Percentiles rank a stretch among this genome's conserved stretches.
Evolutionary conservation across 2,329 filamentous ascomycete genomes (phyloP).

Genomic region (Phaeomoniella chlamydospora): DNA sequence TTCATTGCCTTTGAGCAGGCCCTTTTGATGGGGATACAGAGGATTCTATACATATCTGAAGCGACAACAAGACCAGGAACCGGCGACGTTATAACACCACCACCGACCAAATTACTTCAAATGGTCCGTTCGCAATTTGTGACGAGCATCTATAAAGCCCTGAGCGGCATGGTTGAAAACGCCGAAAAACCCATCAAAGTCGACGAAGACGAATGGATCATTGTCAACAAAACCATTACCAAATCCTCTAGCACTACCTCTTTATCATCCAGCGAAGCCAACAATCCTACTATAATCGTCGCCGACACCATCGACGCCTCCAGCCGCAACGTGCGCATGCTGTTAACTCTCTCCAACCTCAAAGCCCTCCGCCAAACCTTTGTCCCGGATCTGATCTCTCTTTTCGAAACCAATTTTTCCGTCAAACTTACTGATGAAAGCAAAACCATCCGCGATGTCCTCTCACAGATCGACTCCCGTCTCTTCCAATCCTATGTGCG

Average conservation of each 20-base stretch:
- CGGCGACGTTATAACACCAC: constrained; percentile 67
- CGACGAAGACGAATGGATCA: constrained; percentile 39
- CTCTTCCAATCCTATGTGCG: constrained; percentile 88
- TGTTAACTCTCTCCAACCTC: constrained; percentile 86
- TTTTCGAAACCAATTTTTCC: constrained; percentile 88
- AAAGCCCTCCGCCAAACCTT: constrained; percentile 67
- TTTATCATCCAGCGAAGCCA: constrained; percentile 9
- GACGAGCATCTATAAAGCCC: constrained; percentile 79
- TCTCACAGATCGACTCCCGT: constrained; percentile 76
- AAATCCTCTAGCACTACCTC: constrained; percentile 16
- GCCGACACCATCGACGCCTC: constrained; percentile 37
- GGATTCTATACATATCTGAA: constrained; percentile 85
- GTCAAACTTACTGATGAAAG: constrained; percentile 89
- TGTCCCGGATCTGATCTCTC: constrained; percentile 74
- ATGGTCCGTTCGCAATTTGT: constrained; percentile 89
- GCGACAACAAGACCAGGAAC: constrained; percentile 61
- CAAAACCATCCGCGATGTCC: constrained; percentile 79
- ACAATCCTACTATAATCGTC: constrained; percentile 25
- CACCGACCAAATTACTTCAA: constrained; percentile 73
- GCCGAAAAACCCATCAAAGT: constrained; percentile 62
- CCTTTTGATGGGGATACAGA: constrained; percentile 76
- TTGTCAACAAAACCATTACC: constrained; percentile 27
- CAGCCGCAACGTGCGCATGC: constrained; percentile 74
- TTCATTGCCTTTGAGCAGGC: constrained; percentile 78
- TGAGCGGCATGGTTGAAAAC: constrained; percentile 95